Conservation (phyloP, 2,329 filamentous ascomycete species). For the Arachnopeziza araneosa region DNA sequence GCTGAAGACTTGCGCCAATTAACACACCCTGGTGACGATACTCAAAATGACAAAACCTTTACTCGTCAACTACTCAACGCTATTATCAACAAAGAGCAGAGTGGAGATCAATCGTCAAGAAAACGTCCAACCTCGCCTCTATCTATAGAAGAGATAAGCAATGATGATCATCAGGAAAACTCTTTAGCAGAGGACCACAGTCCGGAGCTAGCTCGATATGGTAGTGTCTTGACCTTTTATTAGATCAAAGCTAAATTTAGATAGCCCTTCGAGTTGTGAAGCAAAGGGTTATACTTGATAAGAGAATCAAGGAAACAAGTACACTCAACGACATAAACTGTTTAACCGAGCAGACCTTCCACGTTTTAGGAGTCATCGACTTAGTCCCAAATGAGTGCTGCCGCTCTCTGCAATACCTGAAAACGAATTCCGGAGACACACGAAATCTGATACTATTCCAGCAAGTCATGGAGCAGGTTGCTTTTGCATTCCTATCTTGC, state of each 20-base stretch:
- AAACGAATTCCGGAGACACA: constrained; percentile 4
- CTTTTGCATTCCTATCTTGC: constrained; percentile 15
- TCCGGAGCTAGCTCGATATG: constrained; percentile 9
- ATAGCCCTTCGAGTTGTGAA: constrained; percentile 13
- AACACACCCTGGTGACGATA: neutral
- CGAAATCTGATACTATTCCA: constrained; percentile 12
- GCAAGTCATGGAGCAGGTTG: constrained; percentile 18
- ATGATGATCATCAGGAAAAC: neutral
- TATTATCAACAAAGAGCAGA: neutral
- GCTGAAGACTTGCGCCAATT: constrained; percentile 5
- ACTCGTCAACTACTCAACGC: neutral
- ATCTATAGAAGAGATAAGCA: neutral
- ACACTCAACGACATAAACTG: constrained; percentile 18
- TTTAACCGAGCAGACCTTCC: constrained; percentile 2
- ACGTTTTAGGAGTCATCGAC: constrained; percentile 16
- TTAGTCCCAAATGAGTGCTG: constrained; percentile 14
- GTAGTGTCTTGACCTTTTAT: constrained; percentile 4
- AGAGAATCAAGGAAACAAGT: constrained; percentile 3
- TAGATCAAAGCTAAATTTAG: constrained; percentile 3
- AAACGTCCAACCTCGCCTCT: neutral
- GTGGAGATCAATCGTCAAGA: neutral
- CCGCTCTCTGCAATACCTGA: constrained; percentile 11
- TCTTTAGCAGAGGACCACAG: neutral
- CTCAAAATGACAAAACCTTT: neutral
- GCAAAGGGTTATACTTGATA: constrained; percentile 4